These are phyloP conservation scores for Garcia nutans DNA, from an alignment of 345 rosid species.

Conservation along the genomic window DNA sequence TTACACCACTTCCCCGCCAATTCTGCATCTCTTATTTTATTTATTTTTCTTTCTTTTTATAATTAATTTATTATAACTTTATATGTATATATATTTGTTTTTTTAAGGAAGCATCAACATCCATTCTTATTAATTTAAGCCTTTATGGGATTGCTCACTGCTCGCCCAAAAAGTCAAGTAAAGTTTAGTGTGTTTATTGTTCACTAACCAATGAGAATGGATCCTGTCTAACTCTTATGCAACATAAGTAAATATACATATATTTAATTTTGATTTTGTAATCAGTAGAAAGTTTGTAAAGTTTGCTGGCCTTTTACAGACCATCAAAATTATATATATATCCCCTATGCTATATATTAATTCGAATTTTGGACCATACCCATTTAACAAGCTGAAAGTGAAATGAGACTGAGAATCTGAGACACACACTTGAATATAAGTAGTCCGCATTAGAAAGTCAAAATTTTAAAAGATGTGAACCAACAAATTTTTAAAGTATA, in stretches of 20 bases:
- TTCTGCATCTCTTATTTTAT: too few species aligned
- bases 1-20: background rate
- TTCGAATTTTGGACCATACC: constrained; percentile 16
- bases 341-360: background rate
- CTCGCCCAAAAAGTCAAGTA: constrained; percentile 12
- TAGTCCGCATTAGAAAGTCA: constrained; percentile 17
- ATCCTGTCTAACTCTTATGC: constrained; percentile 13
- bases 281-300: constrained; percentile 11
- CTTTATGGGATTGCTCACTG: constrained; percentile 8
- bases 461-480: constrained; percentile 9
- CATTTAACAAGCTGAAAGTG: constrained; percentile 24
- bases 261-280: background rate
- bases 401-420: constrained; percentile 30
- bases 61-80: too few species aligned
- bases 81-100: background rate
- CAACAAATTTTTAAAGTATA: constrained; percentile 4
- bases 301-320: constrained; percentile 29
- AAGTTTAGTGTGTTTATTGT: constrained; percentile 7
- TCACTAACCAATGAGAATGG: constrained; percentile 18
- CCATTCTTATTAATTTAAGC: constrained; percentile 20
- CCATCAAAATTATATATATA: constrained; percentile 3
- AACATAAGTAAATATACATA: background rate
- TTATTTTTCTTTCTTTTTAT: too few species aligned
- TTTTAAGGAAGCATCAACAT: constrained; percentile 22
- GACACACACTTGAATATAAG: constrained; percentile 25